These are phyloP conservation scores for Orbilia brochopaga DNA, from an alignment of 2,329 filamentous ascomycete species.

Conservation along the genomic window DNA sequence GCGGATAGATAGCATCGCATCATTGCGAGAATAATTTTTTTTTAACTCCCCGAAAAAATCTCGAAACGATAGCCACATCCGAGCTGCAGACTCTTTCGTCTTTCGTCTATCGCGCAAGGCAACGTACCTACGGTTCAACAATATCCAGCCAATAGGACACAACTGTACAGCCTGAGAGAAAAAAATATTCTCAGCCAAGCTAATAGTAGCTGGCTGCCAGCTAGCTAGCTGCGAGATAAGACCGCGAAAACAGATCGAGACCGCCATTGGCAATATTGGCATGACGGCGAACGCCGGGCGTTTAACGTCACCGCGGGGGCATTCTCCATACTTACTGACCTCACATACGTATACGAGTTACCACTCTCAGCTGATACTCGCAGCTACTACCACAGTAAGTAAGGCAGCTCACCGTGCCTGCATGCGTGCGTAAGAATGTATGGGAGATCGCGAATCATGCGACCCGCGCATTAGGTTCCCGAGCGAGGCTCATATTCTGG, in stretches of 20 bases:
- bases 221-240: slow-evolving; percentile 44
- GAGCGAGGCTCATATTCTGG: too few relatives aligned
- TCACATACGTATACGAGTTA: slow-evolving; percentile 8
- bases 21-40: not conserved
- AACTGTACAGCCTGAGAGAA: not conserved
- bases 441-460: slow-evolving; percentile 51
- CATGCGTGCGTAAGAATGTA: too few relatives aligned
- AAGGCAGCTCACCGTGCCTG: too few relatives aligned
- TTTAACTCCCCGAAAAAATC: not conserved
- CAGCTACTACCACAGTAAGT: too few relatives aligned
- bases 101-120: not conserved
- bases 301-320: slow-evolving; percentile 1
- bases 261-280: too few relatives aligned
- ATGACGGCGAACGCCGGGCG: slow-evolving; percentile 32
- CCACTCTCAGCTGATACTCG: slow-evolving; percentile 42
- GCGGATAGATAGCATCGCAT: not conserved
- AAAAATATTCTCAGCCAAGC: too few relatives aligned
- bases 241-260: slow-evolving; percentile 13
- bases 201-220: too few relatives aligned
- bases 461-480: slow-evolving; percentile 51
- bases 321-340: not conserved
- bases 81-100: slow-evolving; percentile 1
- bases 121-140: not conserved
- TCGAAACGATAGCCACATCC: slow-evolving; percentile 5
- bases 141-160: not conserved